Conservation (phyloP, 768 basidiomycete species). For the Mycena rebaudengoi region DNA sequence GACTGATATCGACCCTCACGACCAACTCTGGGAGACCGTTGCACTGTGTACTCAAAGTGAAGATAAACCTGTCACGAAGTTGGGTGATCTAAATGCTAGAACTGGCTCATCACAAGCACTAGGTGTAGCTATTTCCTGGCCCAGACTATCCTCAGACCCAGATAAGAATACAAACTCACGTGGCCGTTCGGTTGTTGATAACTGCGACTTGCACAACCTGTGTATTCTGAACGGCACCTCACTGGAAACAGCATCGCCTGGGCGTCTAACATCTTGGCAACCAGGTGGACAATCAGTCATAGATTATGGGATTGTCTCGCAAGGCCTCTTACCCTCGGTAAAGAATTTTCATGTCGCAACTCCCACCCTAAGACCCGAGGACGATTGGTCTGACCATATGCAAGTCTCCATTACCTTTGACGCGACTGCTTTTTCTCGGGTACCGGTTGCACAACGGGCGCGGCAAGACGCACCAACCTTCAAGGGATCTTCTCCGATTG, state of each 20-base stretch:
- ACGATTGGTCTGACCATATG: slow-evolving; percentile 7
- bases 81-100: background rate
- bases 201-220: background rate
- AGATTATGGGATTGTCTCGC: background rate
- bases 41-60: background rate
- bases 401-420: background rate
- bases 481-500: background rate
- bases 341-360: background rate
- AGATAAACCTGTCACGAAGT: background rate
- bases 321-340: background rate
- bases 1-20: background rate
- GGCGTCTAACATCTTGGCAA: background rate
- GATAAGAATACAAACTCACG: background rate
- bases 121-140: background rate
- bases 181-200: background rate
- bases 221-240: slow-evolving; percentile 6
- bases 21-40: background rate
- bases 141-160: background rate
- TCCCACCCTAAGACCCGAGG: background rate
- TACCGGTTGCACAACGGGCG: background rate
- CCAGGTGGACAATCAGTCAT: background rate
- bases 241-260: background rate
- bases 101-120: background rate
- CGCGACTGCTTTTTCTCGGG: background rate
- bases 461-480: background rate